These are phyloP conservation scores for Oidium heveae DNA, from an alignment of 2,329 filamentous ascomycete genomes.

Conservation along the genomic window DNA sequence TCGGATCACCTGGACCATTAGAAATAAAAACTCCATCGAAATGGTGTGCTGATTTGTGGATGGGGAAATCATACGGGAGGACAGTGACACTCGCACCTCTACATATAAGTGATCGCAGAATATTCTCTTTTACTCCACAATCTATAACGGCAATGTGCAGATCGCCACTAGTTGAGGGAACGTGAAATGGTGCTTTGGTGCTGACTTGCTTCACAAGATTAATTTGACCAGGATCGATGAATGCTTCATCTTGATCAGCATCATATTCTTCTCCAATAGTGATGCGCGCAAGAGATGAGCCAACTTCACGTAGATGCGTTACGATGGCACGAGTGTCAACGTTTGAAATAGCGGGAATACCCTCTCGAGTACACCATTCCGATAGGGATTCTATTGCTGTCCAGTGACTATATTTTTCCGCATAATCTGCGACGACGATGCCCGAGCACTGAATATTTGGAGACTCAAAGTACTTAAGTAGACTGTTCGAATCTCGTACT, in stretches of 20 bases:
- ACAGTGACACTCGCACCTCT: conserved; percentile 81
- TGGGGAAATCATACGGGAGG: conserved; percentile 90
- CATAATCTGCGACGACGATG: conserved; percentile 87
- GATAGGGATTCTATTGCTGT: conserved; percentile 84
- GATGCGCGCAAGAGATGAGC: conserved; percentile 85
- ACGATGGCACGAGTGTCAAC: conserved; percentile 95
- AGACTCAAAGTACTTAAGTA: conserved; percentile 95
- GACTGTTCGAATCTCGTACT: conserved; percentile 62
- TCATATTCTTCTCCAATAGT: conserved; percentile 95
- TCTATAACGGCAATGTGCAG: conserved; percentile 88
- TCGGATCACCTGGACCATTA: conserved; percentile 94
- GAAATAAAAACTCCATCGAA: conserved; percentile 98
- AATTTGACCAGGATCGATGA: conserved; percentile 83
- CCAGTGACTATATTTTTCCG: conserved; percentile 91
- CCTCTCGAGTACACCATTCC: conserved; percentile 89
- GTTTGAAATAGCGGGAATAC: conserved; percentile 83
- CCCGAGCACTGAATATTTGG: conserved; percentile 92
- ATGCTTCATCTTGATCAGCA: conserved; percentile 91
- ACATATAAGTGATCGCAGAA: conserved; percentile 76
- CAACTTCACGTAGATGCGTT: conserved; percentile 83
- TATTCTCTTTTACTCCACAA: conserved; percentile 99
- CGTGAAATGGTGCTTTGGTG: conserved; percentile 94
- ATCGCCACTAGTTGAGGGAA: conserved; percentile 58
- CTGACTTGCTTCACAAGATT: conserved; percentile 90
- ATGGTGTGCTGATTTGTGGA: conserved; percentile 94